Evolutionary conservation across 2,329 filamentous ascomycete genomes (phyloP), one percentile per base, ranked within the genome.

Genomic region (Pezicula rhizophila): DNA sequence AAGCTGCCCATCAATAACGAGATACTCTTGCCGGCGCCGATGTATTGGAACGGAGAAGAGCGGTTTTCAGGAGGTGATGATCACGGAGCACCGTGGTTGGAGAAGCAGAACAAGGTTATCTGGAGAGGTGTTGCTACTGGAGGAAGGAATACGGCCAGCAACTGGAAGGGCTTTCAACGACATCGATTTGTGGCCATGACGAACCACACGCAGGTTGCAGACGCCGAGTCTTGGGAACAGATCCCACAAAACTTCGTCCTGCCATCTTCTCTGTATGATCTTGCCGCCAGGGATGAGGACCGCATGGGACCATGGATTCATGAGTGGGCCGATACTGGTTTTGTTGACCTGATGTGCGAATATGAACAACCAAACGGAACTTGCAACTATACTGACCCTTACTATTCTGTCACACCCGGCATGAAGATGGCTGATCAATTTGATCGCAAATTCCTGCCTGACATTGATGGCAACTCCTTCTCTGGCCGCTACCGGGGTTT

Each of bases 391-490:
- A 65, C 70, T 2, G 50, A 60, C 10, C 54, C 57, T 2, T 58
- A 59, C 42, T 71, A 67, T 60, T 75, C 77, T 48, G 72, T 74
- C 47, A 66, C 56, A 72, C 41, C 47, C 2, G 57, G 57, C 1
- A 75, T 77, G 73, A 78, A 57, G 71, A 79, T 83, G 61, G 60
- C 67, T 1, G 65, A 77, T 40, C 79, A 84, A 65, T 84, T 82
- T 62, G 53, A 67, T 62, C 12, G 74, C 68, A 91, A 90, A 64
- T 88, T 81, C 60, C 72, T 92, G 2, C 82, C 84, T 0, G 88
- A 93, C 62, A 78, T 92, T 47, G 88, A 93, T 64, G 88, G 87
- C 26, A 84, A 87, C 68, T 80, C 76, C 10, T 86, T 85, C 60
- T 84, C 79, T 15, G 84, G 84, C 1, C 79, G 85, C 1, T 88